Evolutionary conservation across 306 rosid genomes (phyloP).

Genomic region (Arachis stenosperma): DNA sequence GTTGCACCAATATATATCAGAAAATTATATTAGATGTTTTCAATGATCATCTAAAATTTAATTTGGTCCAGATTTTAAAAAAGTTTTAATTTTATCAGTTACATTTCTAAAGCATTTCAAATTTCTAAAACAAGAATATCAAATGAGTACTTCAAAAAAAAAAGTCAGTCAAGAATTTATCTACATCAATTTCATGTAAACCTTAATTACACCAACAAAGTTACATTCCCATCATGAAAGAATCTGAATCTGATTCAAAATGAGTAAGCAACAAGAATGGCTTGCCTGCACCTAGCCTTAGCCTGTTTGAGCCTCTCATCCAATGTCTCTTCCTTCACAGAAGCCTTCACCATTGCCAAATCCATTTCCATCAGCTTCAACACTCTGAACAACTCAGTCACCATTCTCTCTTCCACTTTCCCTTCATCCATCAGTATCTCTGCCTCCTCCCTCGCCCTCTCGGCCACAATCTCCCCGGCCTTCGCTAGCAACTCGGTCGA

Average conservation of each 20-base stretch:
- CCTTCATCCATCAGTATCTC: conserved; percentile 75
- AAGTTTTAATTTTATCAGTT: too few species aligned
- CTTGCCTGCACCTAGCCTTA: conserved; percentile 95
- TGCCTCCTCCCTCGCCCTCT: conserved; percentile 90
- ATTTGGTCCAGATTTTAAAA: too few species aligned
- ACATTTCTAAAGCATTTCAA: too few species aligned
- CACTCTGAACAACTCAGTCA: conserved; percentile 78
- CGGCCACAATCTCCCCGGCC: conserved; percentile 86
- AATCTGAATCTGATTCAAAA: conserved; percentile 45
- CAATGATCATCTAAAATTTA: too few species aligned
- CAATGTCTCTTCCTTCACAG: conserved; percentile 84
- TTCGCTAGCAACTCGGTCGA: conserved; percentile 71
- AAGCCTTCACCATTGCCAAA: conserved; percentile 84
- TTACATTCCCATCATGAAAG: conserved; percentile 11
- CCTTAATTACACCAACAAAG: conserved; percentile 21
- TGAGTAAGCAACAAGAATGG: conserved; percentile 86
- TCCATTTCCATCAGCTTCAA: conserved; percentile 93
- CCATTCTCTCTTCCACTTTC: conserved; percentile 89
- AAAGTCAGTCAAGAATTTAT: too few species aligned
- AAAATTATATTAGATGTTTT: too few species aligned
- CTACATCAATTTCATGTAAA: not conserved
- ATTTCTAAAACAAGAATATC: too few species aligned
- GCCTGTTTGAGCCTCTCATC: conserved; percentile 77
- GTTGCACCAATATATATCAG: too few species aligned
- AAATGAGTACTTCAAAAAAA: too few species aligned